Base-by-base conservation (phyloP, 1,139 yeast genomes). In the Wickerhamiella infanticola region DNA sequence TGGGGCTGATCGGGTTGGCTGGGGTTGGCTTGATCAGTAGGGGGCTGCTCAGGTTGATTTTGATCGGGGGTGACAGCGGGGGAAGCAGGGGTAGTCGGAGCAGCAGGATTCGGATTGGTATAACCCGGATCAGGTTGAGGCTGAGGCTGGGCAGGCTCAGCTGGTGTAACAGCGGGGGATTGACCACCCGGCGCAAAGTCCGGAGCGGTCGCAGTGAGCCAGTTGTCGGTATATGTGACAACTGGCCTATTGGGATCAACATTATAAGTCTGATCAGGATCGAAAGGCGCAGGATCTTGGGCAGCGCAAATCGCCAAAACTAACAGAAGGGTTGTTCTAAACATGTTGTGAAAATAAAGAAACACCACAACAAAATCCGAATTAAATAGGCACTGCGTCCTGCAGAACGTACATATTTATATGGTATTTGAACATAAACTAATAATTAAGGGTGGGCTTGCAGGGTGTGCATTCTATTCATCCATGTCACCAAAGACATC, bases 401-500 rank as follows among this genome's bases (percentile, higher is more conserved):
- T 18, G 18, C 18, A 18, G 18, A 18, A 18, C 18, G 18, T 18
- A 18, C 18, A 18, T 18, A 18, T 18, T 18, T 18, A 18, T 18
- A 18, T 18, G 18, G 2, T 18, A 18, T 29, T 29, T 29, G 11
- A 7, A 29, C 33, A 29, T 11, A 29, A 29, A 29, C 33, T 7
- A 29, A 29, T 29, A 7, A 11, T 7, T 29, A 7, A 7, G 7
- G 33, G 9, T 7, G 11, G 33, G 7, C 3, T 29, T 29, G 33
- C 33, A 29, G 7, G 6, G 9, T 29, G 33, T 29, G 33, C 7
- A n/a, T 9, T 5, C 40, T 29, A 50, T 24, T 47, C 50, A 24
- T 51, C 53, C 45, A 53, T 48, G 26, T 51, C 52, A 11, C 56
- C 52, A 29, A 53, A 52, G 9, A 52, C 51, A 13, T 47, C 50